Conservation (phyloP, 192 early-diverging fungal genomes). For the Coemansia sp. region DNA sequence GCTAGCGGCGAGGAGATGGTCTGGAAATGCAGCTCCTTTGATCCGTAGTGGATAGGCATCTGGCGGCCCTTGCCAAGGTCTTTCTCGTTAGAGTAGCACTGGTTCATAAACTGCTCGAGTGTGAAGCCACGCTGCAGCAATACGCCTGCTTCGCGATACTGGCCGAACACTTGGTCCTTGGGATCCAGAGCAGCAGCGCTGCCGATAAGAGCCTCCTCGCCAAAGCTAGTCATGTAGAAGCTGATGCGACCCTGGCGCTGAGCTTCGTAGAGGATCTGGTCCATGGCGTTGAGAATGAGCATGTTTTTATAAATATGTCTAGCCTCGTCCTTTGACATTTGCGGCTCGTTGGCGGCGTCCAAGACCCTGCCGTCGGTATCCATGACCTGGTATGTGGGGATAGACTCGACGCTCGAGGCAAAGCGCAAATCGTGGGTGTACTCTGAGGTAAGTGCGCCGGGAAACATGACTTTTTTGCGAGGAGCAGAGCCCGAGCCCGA, state of each 20-base stretch:
- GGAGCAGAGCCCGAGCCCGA: slow-evolving; percentile 17
- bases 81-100: slow-evolving; percentile 88
- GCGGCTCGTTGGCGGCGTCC: slow-evolving; percentile 61
- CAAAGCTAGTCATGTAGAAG: slow-evolving; percentile 99
- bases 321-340: slow-evolving; percentile 75
- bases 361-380: slow-evolving; percentile 80
- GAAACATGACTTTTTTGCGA: slow-evolving; percentile 65
- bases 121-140: slow-evolving; percentile 95
- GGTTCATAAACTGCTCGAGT: slow-evolving; percentile 92
- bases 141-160: slow-evolving; percentile 96
- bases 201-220: slow-evolving; percentile 95
- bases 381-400: slow-evolving; percentile 94
- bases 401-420: slow-evolving; percentile 64
- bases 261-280: slow-evolving; percentile 94
- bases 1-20: slow-evolving; percentile 96
- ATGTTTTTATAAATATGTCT: slow-evolving; percentile 88
- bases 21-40: slow-evolving; percentile 83
- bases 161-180: slow-evolving; percentile 94
- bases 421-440: slow-evolving; percentile 67
- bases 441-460: slow-evolving; percentile 64
- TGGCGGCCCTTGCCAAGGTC: slow-evolving; percentile 95
- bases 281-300: slow-evolving; percentile 88
- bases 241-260: slow-evolving; percentile 97
- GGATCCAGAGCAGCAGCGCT: slow-evolving; percentile 82
- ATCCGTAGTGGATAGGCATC: slow-evolving; percentile 98